Conservation (phyloP, 306 rosid genomes). For the barrel medic (Medicago truncatula) region MtrunA17r5.0-ANR NC_053045.1:64430501-64431000, state of each 20-base stretch:
- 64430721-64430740: slow-evolving; percentile 78
- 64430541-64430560: slow-evolving; percentile 6
- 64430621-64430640: slow-evolving; percentile 29
- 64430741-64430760: slow-evolving; percentile 95
- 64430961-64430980: slow-evolving; percentile 23
- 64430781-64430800: slow-evolving; percentile 29
- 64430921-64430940: slow-evolving; percentile 11
- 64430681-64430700: slow-evolving; percentile 94
- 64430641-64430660: slow-evolving; percentile 9
- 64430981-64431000: not conserved
- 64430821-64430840: slow-evolving; percentile 19
- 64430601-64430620: slow-evolving; percentile 29
- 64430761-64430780: slow-evolving; percentile 50
- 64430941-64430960: not conserved
- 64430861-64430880: slow-evolving; percentile 27
- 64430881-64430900: slow-evolving; percentile 19
- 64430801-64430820: slow-evolving; percentile 34
- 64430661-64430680: slow-evolving; percentile 29
- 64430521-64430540: slow-evolving; percentile 9
- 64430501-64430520: not conserved
- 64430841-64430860: not conserved
- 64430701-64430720: slow-evolving; percentile 86
- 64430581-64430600: slow-evolving; percentile 24
- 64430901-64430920: slow-evolving; percentile 1
- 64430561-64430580: slow-evolving; percentile 8